Evolutionary conservation across 2,329 filamentous ascomycete genomes (phyloP), one percentile per base, ranked within the genome.

Genomic region (Cladosporium sp.): DNA sequence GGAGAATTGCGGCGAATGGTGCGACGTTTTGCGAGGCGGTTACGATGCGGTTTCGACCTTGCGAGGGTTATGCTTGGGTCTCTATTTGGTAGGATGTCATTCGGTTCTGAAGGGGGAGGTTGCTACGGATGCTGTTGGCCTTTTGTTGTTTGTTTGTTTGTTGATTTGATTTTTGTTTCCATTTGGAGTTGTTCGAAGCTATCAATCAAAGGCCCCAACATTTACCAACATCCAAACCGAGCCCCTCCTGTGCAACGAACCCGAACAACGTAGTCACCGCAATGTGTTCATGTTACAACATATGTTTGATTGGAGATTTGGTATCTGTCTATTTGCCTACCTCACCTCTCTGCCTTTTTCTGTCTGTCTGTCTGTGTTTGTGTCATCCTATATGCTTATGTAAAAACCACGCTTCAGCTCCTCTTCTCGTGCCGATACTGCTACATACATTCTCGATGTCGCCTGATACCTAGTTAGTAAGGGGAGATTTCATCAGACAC

Each of bases 221-320:
- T 21, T 10, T n/a, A 46, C 10, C 39, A 46, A 46, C 36, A 36
- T 18, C 34, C 34, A 13, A 36, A 5, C 18, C 18, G 13, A 36
- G 14, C 34, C 6, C 18, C 34, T 36, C 14, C 34, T 36, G 14
- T 16, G 34, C 34, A 16, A 16, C 3, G 13, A 36, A 16, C 1
- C 34, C 14, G 34, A 21, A n/a, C 1, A 21, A 46, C 1, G 21
- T 46, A 21, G 3, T 23, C n/a, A 46, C 34, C 21, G 39, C 39
- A 32, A 32, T n/a, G n/a, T n/a, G n/a, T n/a, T 13, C 18, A 21
- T 21, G n/a, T 25, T 23, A 46, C 30, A 39, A 39, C 11, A 34
- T 57, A 25, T 13, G n/a, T 34, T 39, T 57, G 54, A 57, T 57
- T 57, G 54, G 54, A 57, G 54, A 57, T 57, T 34, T 23, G 21